Base-by-base conservation (phyloP, 1,139 yeast genomes). In the Starmera stellimalicola region DNA sequence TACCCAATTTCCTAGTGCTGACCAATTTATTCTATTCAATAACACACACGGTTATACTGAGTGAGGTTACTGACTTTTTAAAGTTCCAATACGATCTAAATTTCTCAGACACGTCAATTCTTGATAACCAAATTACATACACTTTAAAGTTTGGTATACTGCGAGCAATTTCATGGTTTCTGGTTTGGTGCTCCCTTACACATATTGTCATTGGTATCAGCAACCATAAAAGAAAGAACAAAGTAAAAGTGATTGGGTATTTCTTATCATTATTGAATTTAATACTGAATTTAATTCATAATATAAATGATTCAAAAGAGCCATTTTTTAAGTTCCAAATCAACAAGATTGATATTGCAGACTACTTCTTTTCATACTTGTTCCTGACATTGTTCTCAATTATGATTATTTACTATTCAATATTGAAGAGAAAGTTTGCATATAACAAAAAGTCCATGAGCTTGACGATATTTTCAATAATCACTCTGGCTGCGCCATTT, bases 1-100 rank as follows among this genome's bases (percentile, higher is more conserved):
- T 73, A 37, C 77, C 80, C 1, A 41, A 59, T 30, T 47, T 65
- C 23, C 55, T 74, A 12, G 67, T 66, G 33, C 30, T 68, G 10
- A 64, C 75, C 4, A 70, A 73, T 14, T 41, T 70, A 5, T 56
- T 69, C 38, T 62, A 61, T 41, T 62, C 75, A 14, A 52, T 65
- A 5, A 61, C 64, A 3, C 50, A 63, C 30, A 70, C 75, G 1
- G 62, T 68, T 3, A 44, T 68, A 17, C 44, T 70, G n/a, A 41
- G 52, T 2, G 53, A 52, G 35, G 48, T 67, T 29, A 68, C 74
- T 1, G 37, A 42, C 3, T 53, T 55, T 3, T 50, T 70, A 3
- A 36, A 52, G 15, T 32, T 35, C 0, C 70, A 68, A 39, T 68
- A 68, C 39, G 51, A 54, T 27, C 37, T 44, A 2, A 68, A 67